Evolutionary conservation across 306 rosid species (phyloP).

Genomic region (Lathyrus tuberosus): DNA sequence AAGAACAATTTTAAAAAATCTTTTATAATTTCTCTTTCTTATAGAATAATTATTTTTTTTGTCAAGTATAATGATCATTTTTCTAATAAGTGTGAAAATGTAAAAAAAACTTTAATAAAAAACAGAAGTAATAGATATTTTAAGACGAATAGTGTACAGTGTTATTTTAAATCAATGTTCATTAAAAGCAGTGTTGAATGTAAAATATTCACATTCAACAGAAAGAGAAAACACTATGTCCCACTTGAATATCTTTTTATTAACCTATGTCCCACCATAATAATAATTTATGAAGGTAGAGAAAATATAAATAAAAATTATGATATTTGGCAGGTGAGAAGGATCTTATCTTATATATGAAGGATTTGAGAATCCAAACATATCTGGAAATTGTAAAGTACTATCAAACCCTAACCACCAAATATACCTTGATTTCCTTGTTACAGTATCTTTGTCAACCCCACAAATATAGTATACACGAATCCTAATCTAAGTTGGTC

Average conservation of each 20-base stretch:
- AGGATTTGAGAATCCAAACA: conserved; percentile 46
- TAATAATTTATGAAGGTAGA: conserved; percentile 2
- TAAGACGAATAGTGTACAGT: too few relatives aligned
- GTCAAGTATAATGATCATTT: too few relatives aligned
- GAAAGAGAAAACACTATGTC: conserved; percentile 32
- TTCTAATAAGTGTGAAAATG: too few relatives aligned
- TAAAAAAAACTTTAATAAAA: too few relatives aligned
- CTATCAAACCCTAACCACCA: conserved; percentile 53
- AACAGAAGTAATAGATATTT: too few relatives aligned
- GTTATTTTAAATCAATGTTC: background rate
- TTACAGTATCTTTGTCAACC: conserved; percentile 25
- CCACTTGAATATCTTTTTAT: conserved; percentile 20
- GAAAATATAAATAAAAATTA: conserved; percentile 18
- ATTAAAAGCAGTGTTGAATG: background rate
- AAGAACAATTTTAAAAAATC: too few relatives aligned
- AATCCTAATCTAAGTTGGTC: conserved; percentile 40
- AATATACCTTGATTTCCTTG: conserved; percentile 32
- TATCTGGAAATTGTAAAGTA: conserved; percentile 32
- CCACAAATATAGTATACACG: conserved; percentile 23
- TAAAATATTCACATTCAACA: conserved; percentile 21
- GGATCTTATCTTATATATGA: conserved; percentile 28
- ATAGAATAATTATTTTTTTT: too few relatives aligned
- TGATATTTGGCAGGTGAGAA: conserved; percentile 34
- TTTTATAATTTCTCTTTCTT: too few relatives aligned
- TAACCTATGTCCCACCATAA: conserved; percentile 36